phyloP scores from a whole-genome alignment of 768 basidiomycete species.

The Baorangia bicolor region DNA sequence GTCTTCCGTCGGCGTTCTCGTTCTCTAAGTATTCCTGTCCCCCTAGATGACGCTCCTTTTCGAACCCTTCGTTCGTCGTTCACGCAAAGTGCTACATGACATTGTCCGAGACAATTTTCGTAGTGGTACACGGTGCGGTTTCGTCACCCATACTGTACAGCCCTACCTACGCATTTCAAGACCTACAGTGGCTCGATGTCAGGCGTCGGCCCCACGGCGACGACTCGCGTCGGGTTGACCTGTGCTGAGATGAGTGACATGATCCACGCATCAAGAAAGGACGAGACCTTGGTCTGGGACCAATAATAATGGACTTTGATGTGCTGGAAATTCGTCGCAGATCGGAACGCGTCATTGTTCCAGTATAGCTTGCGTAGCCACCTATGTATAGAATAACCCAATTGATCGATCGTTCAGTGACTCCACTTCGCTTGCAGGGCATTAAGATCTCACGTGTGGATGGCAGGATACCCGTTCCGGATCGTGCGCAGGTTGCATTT shows the following conservation, averaged over 20 bases:
- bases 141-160: not conserved
- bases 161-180: not conserved
- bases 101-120: not conserved
- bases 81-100: not conserved
- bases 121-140: constrained; percentile 2
- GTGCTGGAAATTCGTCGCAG: constrained; percentile 86
- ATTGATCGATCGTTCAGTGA: not conserved
- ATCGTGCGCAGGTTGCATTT: constrained; percentile 90
- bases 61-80: not conserved
- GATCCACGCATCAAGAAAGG: not conserved
- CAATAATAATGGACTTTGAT: constrained; percentile 46
- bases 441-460: constrained; percentile 48
- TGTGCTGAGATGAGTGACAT: constrained; percentile 29
- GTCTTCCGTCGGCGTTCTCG: constrained; percentile 25
- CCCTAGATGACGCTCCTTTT: not conserved
- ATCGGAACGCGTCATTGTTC: constrained; percentile 84
- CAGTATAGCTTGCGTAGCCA: constrained; percentile 92
- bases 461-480: constrained; percentile 82
- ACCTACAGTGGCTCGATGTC: constrained; percentile 59
- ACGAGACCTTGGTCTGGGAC: constrained; percentile 29
- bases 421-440: not conserved
- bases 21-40: constrained; percentile 22
- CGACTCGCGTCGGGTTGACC: constrained; percentile 78
- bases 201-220: constrained; percentile 73
- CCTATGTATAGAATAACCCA: constrained; percentile 31